These are phyloP conservation scores for Microbotryomycetes sp. DNA, from an alignment of 1,284 basidiomycete genomes.

Conservation along the genomic window DNA sequence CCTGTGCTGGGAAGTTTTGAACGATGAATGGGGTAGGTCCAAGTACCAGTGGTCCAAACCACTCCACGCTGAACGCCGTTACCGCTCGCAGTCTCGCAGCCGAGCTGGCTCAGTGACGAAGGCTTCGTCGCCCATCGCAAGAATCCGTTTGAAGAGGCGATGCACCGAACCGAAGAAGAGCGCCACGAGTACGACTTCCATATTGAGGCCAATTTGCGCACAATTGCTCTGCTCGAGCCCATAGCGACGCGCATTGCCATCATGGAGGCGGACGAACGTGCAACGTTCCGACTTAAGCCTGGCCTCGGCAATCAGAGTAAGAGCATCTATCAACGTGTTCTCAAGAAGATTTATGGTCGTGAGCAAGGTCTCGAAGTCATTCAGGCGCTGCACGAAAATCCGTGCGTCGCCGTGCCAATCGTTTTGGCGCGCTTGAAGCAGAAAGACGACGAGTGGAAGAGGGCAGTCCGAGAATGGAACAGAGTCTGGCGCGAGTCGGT, in stretches of 20 bases:
- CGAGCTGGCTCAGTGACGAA: conserved; percentile 93
- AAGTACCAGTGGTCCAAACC: background rate
- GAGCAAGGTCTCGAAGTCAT: conserved; percentile 75
- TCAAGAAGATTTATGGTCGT: conserved; percentile 93
- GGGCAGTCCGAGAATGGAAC: conserved; percentile 91
- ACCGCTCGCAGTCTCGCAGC: conserved; percentile 64
- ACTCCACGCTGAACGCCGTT: background rate
- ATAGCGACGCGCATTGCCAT: conserved; percentile 76
- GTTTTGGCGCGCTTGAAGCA: conserved; percentile 83
- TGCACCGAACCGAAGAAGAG: conserved; percentile 96
- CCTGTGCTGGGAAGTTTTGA: conserved; percentile 92
- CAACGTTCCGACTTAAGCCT: conserved; percentile 72
- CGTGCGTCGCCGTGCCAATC: conserved; percentile 82
- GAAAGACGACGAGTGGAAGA: conserved; percentile 97
- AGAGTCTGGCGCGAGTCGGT: conserved; percentile 80
- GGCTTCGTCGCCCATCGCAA: conserved; percentile 95
- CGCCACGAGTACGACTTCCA: conserved; percentile 97
- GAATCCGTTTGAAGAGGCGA: conserved; percentile 90
- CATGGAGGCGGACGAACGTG: conserved; percentile 83
- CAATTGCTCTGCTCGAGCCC: conserved; percentile 87
- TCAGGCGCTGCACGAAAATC: conserved; percentile 85
- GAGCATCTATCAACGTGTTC: conserved; percentile 82
- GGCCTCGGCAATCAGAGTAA: conserved; percentile 84
- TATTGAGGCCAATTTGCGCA: conserved; percentile 83
- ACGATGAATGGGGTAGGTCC: conserved; percentile 64